Base-by-base conservation (phyloP, 345 rosid genomes). In the Viola odorata region DNA sequence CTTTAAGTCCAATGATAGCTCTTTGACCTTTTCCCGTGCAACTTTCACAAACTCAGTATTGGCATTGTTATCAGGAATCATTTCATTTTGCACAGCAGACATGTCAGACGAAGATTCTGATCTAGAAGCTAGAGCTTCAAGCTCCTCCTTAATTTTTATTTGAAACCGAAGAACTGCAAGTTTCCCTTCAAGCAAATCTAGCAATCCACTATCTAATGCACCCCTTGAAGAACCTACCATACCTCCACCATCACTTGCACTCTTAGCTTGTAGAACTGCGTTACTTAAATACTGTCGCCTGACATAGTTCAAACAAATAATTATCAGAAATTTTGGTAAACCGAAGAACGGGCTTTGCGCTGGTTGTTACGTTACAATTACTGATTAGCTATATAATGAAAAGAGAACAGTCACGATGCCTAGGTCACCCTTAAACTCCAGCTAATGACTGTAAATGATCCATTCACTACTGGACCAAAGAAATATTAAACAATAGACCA, bases 131-230 rank as follows among this genome's bases (percentile, higher is more conserved):
- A 84, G 76, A 69, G 88, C 82, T 70, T 83, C 91, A 63, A 94
- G 80, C 75, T 86, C 84, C 49, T 88, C 97, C 72, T 80, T 86
- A 60, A 94, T 81, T 75, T 86, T 94, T 69, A 86, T 88, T 71
- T 91, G 99, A 81, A 91, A 91, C 64, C 82, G 87, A 57, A 91
- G 84, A 73, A 95, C 97, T 7, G 78, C 79, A 16, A 95, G 96
- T 78, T 95, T 95, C 48, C 96, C 99, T 80, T 95, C 96, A 62
- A 95, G 96, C 72, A 95, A 77, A 82, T 88, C 97, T 57, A 94
- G 81, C 77, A 94, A 78, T 56, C 92, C 97, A 80, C 77, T 80
- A 60, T 86, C 96, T 50, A 78, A 60, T 58, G 84, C 78, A 52
- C 80, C 78, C 53, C 74, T 81, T 53, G 77, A 65, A 50, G 84